Base-by-base conservation (phyloP, 2,329 filamentous ascomycete species). In the Bipolaris sorokiniana region DNA sequence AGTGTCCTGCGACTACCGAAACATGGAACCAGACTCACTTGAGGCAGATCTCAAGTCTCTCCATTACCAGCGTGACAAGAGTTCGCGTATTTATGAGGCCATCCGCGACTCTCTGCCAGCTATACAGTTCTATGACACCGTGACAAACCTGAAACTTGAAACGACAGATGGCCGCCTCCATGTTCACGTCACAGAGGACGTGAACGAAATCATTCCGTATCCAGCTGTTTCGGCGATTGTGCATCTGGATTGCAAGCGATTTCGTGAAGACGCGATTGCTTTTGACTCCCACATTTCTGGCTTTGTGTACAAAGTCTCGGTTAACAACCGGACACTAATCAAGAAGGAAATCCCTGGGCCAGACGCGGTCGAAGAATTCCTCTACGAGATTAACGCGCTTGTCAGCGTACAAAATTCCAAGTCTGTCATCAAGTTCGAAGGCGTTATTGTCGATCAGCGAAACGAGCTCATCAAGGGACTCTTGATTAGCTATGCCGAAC, bases 341-440 rank as follows among this genome's bases (percentile, higher is more conserved):
- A 98, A 98, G 77, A 99, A 99, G 76, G 95, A 99, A 72, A 98
- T 99, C 15, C 95, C 95, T 0, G 93, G 94, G 1, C 94, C 93
- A 2, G 94, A 98, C 69, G 95, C 91, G 0, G 89, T 98, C 18
- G 94, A 98, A 61, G 95, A 98, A 74, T 99, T 99, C 70, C 81
- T 98, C 2, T 99, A 99, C 75, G 95, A 99, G 78, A 90, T 97
- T 74, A 97, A 98, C 74, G 94, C 94, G 3, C 85, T 99, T n/a
- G 88, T 90, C 74, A 86, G 87, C 28, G 82, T 99, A 15, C 83
- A 84, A 40, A 86, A 85, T 54, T 91, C 91, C 1, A 81, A 83
- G 5, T 89, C 89, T 67, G 91, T 98, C 57, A 95, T 98, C 59
- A 84, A 87, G 47, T 92, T 98, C 67, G 89, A 93, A 67, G 95